Conservation (phyloP, 1,284 basidiomycete species). For the Ganoderma boninense region DNA sequence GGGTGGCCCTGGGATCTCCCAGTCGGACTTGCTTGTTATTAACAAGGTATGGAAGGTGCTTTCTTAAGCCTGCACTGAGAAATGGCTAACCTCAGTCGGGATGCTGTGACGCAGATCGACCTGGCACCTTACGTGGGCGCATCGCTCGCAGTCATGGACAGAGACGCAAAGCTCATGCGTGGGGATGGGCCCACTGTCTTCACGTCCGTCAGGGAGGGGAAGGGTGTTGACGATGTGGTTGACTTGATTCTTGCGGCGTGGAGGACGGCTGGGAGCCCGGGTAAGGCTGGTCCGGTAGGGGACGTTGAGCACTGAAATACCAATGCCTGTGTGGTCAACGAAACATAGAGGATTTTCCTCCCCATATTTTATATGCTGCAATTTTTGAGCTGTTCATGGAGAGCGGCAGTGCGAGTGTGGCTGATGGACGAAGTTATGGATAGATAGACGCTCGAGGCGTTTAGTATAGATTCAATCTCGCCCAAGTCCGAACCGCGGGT, state of each 20-base stretch:
- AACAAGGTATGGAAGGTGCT: conserved; percentile 78
- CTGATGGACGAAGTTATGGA: too few species aligned
- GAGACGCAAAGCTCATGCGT: conserved; percentile 93
- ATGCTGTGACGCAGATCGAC: conserved; percentile 71
- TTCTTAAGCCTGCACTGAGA: neutral
- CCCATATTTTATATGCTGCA: neutral
- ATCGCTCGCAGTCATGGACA: conserved; percentile 93
- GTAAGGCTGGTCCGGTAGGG: conserved; percentile 60
- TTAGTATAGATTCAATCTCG: neutral
- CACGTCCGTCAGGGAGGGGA: conserved; percentile 83
- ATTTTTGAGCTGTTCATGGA: neutral
- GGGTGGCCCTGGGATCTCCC: conserved; percentile 96
- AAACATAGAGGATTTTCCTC: neutral
- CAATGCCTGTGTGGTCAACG: neutral
- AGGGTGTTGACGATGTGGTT: conserved; percentile 86
- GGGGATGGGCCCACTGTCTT: conserved; percentile 96
- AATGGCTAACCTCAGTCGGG: too few species aligned
- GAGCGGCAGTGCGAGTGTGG: neutral
- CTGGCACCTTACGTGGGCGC: conserved; percentile 94
- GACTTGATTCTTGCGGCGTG: conserved; percentile 89
- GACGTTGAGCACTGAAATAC: conserved; percentile 31
- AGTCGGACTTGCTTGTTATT: conserved; percentile 93
- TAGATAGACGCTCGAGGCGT: neutral
- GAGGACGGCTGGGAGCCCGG: conserved; percentile 79
- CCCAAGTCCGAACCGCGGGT: neutral